Percentiles rank a stretch among this genome's conserved stretches.
These are phyloP conservation scores for Globisporangium uncinulatum DNA, from an alignment of 352 stramenopile species.

Conservation along the genomic window DNA sequence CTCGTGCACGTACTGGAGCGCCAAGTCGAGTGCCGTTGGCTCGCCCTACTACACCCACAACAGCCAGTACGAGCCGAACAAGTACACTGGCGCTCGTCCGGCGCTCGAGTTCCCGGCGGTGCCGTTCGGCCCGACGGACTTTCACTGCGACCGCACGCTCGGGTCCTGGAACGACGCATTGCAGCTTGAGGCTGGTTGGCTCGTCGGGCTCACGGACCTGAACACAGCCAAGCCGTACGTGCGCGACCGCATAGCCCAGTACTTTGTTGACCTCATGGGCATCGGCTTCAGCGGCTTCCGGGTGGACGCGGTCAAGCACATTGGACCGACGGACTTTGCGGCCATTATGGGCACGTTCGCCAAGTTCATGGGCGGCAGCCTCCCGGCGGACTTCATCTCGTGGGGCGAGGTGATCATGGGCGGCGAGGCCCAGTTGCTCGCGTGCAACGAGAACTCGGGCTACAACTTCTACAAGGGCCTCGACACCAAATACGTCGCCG, in stretches of 20 bases:
- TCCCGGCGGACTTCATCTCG: constrained; percentile 53
- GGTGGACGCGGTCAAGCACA: constrained; percentile 65
- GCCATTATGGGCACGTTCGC: constrained; percentile 47
- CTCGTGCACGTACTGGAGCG: constrained; percentile 29
- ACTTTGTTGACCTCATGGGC: constrained; percentile 63
- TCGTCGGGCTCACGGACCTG: constrained; percentile 35
- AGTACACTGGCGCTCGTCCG: constrained; percentile 35
- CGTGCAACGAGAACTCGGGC: constrained; percentile 42
- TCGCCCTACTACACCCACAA: constrained; percentile 48
- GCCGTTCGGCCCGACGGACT: constrained; percentile 48
- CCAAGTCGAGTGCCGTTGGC: constrained; percentile 25
- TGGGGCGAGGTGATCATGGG: constrained; percentile 50
- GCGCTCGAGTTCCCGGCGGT: constrained; percentile 57
- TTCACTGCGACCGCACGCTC: constrained; percentile 50
- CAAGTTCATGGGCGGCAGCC: constrained; percentile 50
- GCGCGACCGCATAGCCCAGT: constrained; percentile 58
- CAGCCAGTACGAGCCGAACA: constrained; percentile 31
- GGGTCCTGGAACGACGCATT: constrained; percentile 32
- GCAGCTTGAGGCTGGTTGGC: constrained; percentile 38
- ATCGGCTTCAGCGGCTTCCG: constrained; percentile 67
- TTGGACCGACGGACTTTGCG: constrained; percentile 37
- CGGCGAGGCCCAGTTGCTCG: constrained; percentile 31
- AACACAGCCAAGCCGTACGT: constrained; percentile 58
- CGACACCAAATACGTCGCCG: constrained; percentile 32
- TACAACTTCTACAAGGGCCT: constrained; percentile 67